phyloP scores from a whole-genome alignment of 2,329 filamentous ascomycete genomes.

The Phyllosticta paracitricarpa region DNA sequence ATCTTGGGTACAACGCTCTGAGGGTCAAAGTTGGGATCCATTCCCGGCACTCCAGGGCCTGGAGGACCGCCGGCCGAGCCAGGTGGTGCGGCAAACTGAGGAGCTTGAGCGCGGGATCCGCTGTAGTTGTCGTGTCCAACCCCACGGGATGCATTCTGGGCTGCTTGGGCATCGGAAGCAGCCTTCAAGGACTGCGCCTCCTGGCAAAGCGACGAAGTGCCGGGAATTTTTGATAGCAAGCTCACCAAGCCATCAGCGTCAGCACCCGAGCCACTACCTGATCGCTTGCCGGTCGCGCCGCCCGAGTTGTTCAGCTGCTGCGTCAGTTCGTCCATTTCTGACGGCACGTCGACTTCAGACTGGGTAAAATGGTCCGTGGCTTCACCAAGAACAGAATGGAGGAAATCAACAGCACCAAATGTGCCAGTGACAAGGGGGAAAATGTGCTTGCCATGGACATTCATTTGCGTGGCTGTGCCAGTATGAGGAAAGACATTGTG shows the following conservation, averaged over 20 bases:
- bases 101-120: constrained; percentile 23
- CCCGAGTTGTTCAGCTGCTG: constrained; percentile 33
- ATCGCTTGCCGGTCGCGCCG: constrained; percentile 21
- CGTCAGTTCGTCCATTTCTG: constrained; percentile 38
- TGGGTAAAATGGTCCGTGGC: constrained; percentile 41
- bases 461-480: constrained; percentile 35
- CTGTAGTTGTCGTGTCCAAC: constrained; percentile 35
- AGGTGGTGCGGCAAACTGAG: constrained; percentile 32
- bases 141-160: constrained; percentile 21
- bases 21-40: constrained; percentile 63
- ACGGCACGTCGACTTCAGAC: constrained; percentile 23
- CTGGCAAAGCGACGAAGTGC: constrained; percentile 34
- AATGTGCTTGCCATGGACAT: constrained; percentile 37
- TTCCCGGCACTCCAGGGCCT: constrained; percentile 55
- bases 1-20: constrained; percentile 51
- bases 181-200: constrained; percentile 39
- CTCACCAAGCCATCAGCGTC: constrained; percentile 48
- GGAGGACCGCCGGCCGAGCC: constrained; percentile 36
- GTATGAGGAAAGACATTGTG: constrained; percentile 43
- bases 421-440: constrained; percentile 46
- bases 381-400: constrained; percentile 41
- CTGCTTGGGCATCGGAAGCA: constrained; percentile 38
- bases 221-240: constrained; percentile 66
- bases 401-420: constrained; percentile 43
- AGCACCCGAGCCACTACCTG: constrained; percentile 21